phyloP scores from a whole-genome alignment of 345 rosid species.

The Eutrema heterophyllum region DNA sequence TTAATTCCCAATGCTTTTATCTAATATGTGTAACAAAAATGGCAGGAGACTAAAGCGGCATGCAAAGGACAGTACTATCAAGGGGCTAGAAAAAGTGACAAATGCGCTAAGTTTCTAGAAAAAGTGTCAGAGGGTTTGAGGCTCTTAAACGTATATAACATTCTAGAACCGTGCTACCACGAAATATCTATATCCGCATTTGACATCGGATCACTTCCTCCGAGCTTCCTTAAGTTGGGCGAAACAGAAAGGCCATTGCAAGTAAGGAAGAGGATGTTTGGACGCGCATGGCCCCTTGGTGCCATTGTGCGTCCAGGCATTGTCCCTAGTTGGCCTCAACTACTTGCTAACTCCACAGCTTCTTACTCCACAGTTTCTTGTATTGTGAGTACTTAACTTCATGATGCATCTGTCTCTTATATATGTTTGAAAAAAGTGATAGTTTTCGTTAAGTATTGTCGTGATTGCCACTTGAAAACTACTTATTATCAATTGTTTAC shows the following conservation, averaged over 20 bases:
- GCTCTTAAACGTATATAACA: constrained; percentile 63
- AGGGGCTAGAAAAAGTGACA: constrained; percentile 16
- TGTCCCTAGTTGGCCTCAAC: constrained; percentile 86
- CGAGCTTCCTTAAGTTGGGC: constrained; percentile 52
- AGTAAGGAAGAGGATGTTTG: constrained; percentile 78
- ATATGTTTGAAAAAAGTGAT: not conserved
- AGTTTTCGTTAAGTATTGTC: not conserved
- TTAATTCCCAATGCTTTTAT: not conserved
- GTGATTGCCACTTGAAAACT: not conserved
- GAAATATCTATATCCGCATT: constrained; percentile 20
- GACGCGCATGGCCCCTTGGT: constrained; percentile 91
- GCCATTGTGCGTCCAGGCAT: constrained; percentile 75
- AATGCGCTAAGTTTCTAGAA: constrained; percentile 8
- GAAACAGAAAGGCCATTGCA: constrained; percentile 56
- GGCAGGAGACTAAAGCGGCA: constrained; percentile 54
- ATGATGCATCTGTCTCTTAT: not conserved
- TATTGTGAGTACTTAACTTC: constrained; percentile 43
- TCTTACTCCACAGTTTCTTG: constrained; percentile 40
- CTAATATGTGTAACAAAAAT: not conserved
- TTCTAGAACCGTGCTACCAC: constrained; percentile 84
- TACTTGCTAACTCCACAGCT: constrained; percentile 34
- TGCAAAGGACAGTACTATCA: constrained; percentile 59
- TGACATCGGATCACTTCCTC: constrained; percentile 43
- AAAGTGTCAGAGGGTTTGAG: constrained; percentile 31
- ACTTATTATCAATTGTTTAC: not conserved